Conservation (phyloP, 148 eudicot species). For the Mesembryanthemum crystallinum region DNA sequence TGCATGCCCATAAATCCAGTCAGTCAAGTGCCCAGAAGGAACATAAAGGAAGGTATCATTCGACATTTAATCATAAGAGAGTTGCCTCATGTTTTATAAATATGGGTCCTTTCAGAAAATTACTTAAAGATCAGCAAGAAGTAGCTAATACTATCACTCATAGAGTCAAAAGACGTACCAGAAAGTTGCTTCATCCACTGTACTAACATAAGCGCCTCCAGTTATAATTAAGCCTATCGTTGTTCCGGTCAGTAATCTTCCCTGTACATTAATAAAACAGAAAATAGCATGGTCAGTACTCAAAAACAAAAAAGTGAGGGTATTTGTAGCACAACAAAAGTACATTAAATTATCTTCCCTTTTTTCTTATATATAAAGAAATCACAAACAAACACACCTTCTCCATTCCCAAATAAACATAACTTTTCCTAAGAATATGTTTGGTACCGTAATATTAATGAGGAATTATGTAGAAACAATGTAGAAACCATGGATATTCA, state of each 20-base stretch:
- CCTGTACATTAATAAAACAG: constrained; percentile 35
- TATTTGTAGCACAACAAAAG: not conserved
- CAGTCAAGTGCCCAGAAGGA: not conserved
- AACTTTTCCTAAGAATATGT: not conserved
- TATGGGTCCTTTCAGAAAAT: not conserved
- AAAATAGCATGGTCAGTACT: not conserved
- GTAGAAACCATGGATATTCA: not conserved
- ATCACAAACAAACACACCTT: not conserved
- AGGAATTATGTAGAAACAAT: not conserved
- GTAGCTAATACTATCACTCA: not conserved
- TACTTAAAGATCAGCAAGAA: constrained; percentile 11
- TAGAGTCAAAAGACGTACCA: constrained; percentile 46
- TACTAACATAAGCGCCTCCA: constrained; percentile 99
- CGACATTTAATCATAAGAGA: not conserved
- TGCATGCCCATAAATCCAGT: not conserved
- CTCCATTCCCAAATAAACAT: not conserved
- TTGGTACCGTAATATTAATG: not conserved
- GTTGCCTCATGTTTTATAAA: not conserved
- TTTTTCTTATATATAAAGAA: not conserved
- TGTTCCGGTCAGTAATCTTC: constrained; percentile 74
- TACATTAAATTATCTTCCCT: not conserved
- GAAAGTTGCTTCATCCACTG: constrained; percentile 97
- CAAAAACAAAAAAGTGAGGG: not conserved
- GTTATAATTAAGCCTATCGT: constrained; percentile 73
- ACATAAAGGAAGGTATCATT: constrained; percentile 4